Conservation (phyloP, 1,284 basidiomycete species). For the Leccinum pachyderme region DNA sequence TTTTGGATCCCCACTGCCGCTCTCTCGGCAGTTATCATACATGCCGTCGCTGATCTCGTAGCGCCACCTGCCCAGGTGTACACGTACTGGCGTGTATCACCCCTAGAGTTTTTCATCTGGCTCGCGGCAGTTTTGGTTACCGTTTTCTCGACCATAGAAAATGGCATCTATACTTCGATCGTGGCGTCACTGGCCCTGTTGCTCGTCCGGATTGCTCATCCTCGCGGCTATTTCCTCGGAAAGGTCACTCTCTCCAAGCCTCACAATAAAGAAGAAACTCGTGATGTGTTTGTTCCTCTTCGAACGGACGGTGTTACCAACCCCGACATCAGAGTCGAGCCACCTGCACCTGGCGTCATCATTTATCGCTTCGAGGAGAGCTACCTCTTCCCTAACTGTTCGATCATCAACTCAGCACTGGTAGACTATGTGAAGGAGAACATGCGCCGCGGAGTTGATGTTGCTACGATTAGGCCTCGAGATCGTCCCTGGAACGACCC, state of each 20-base stretch:
- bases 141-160: constrained; percentile 86
- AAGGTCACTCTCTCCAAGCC: constrained; percentile 50
- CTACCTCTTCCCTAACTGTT: constrained; percentile 91
- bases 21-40: constrained; percentile 93
- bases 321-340: constrained; percentile 68
- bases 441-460: constrained; percentile 77
- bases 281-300: constrained; percentile 86
- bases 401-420: constrained; percentile 72
- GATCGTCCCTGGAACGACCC: constrained; percentile 98
- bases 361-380: constrained; percentile 95
- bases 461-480: constrained; percentile 55
- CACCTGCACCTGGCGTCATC: constrained; percentile 87
- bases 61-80: constrained; percentile 87
- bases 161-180: constrained; percentile 94
- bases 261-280: constrained; percentile 36
- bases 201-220: constrained; percentile 85
- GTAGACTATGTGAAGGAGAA: constrained; percentile 80
- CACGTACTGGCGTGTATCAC: constrained; percentile 91
- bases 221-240: constrained; percentile 90
- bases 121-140: constrained; percentile 86
- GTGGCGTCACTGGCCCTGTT: constrained; percentile 80
- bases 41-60: constrained; percentile 91
- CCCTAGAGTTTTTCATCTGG: constrained; percentile 93
- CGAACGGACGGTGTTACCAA: constrained; percentile 63
- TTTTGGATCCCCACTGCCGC: constrained; percentile 81